Evolutionary conservation across 306 rosid species (phyloP), one percentile per base, ranked within the genome.

Genomic region (Acmispon strigosus): DNA sequence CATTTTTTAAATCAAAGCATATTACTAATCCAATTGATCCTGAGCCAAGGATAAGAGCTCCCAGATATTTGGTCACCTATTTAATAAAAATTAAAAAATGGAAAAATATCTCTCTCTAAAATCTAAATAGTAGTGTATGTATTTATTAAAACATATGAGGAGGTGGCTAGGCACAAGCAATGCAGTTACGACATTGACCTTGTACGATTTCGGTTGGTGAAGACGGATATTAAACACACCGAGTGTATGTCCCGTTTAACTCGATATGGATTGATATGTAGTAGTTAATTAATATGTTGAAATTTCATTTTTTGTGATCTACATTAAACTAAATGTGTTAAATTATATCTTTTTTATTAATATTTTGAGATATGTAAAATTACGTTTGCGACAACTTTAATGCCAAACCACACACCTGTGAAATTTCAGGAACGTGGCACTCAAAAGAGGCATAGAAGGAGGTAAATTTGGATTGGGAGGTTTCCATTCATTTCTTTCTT

Each of bases 1-100:
- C 60, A 18, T 8, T 66, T 48, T 64, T 57, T 15, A 17, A 19
- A 53, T 65, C 4, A 27, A 47, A n/a, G 5, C 27, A 52, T 20
- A 52, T 20, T 44, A 48, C 62, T 67, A 39, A 77, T 77, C 82
- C 72, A 70, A 14, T 32, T 27, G 17, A 45, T 41, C 53, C 58
- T 22, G 29, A 12, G 15, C 53, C 10, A 16, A 14, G 37, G 51
- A 13, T 63, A 39, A 24, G 16, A 18, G 41, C 34, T 70, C 83
- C 78, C 63, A 58, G 58, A 70, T 70, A 47, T 64, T 34, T 70
- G 73, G 78, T 50, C 39, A 37, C 11, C 34, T 4, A 49, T 61
- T 36, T 37, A 55, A 27, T 27, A 27, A 1, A 52, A 16, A n/a
- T 16, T 17, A 29, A 44, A 60, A 18, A 53, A 12, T 37, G 3